These are phyloP conservation scores for Lomentospora prolificans DNA, from an alignment of 2,329 filamentous ascomycete genomes.

Conservation along the genomic window DNA sequence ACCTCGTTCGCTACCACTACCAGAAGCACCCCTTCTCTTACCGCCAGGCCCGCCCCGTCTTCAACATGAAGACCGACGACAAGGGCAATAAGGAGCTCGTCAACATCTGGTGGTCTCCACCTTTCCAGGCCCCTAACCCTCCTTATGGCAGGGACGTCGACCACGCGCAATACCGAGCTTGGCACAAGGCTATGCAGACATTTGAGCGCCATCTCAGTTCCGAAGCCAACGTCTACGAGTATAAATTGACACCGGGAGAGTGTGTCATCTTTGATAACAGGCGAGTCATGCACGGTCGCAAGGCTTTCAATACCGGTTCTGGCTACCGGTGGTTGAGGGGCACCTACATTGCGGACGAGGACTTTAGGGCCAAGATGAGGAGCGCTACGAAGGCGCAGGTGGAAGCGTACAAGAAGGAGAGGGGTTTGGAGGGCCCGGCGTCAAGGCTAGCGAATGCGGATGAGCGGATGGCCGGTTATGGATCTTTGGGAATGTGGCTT, in stretches of 20 bases:
- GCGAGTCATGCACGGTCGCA: slow-evolving; percentile 74
- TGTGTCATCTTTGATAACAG: slow-evolving; percentile 91
- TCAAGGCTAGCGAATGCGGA: slow-evolving; percentile 2
- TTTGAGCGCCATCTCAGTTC: slow-evolving; percentile 54
- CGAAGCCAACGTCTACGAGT: slow-evolving; percentile 51
- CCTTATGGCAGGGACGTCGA: slow-evolving; percentile 9
- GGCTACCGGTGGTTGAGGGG: slow-evolving; percentile 78
- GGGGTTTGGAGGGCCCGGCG: slow-evolving; percentile 6
- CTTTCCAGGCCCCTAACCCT: slow-evolving; percentile 58
- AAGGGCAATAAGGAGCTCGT: slow-evolving; percentile 13
- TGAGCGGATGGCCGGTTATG: slow-evolving; percentile 6
- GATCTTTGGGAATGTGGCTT: slow-evolving; percentile 5
- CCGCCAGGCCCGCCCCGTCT: slow-evolving; percentile 43
- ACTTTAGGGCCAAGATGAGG: slow-evolving; percentile 26
- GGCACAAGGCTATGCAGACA: slow-evolving; percentile 36
- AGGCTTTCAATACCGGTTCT: slow-evolving; percentile 56
- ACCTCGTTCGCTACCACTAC: slow-evolving; percentile 57
- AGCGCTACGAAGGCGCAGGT: slow-evolving; percentile 9
- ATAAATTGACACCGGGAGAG: slow-evolving; percentile 68
- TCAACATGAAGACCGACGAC: slow-evolving; percentile 23
- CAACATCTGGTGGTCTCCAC: slow-evolving; percentile 57
- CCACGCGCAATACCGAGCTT: slow-evolving; percentile 20
- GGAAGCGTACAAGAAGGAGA: slow-evolving; percentile 10
- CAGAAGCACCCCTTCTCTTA: slow-evolving; percentile 56
- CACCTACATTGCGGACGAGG: slow-evolving; percentile 59